These are phyloP conservation scores for Colletotrichum camelliae DNA, from an alignment of 2,329 filamentous ascomycete species.

Conservation along the genomic window DNA sequence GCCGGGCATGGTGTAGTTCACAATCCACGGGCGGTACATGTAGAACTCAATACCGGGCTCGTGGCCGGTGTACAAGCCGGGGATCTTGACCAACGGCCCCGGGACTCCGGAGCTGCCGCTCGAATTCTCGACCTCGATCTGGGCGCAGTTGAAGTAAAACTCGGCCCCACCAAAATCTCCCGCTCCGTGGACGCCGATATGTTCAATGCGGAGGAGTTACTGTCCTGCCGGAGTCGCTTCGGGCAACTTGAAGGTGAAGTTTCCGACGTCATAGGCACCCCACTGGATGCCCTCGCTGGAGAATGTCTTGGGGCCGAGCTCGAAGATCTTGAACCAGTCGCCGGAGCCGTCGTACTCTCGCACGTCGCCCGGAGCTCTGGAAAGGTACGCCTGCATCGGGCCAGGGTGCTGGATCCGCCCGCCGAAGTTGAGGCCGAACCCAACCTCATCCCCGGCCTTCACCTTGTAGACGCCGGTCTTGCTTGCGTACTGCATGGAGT, in stretches of 20 bases:
- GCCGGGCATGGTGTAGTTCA: neutral
- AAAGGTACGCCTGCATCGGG: neutral
- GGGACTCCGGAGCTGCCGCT: neutral
- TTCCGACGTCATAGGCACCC: neutral
- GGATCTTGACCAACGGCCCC: neutral
- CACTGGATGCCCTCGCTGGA: neutral
- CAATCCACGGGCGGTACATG: neutral
- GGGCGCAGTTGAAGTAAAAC: neutral
- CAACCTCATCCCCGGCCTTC: neutral
- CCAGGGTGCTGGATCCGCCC: neutral
- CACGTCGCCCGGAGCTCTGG: neutral
- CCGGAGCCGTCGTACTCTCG: conserved; percentile 26
- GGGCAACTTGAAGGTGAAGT: neutral
- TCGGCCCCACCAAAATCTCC: neutral
- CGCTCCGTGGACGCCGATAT: neutral
- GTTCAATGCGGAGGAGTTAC: neutral
- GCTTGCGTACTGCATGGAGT: neutral
- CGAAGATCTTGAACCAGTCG: conserved; percentile 36
- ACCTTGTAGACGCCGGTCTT: neutral
- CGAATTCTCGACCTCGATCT: neutral
- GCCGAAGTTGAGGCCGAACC: neutral
- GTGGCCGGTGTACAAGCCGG: neutral
- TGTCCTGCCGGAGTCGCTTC: neutral
- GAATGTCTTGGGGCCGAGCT: conserved; percentile 22
- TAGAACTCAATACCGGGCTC: neutral